phyloP scores from a whole-genome alignment of 192 early-diverging fungal genomes.

The Coemansia sp. region DNA sequence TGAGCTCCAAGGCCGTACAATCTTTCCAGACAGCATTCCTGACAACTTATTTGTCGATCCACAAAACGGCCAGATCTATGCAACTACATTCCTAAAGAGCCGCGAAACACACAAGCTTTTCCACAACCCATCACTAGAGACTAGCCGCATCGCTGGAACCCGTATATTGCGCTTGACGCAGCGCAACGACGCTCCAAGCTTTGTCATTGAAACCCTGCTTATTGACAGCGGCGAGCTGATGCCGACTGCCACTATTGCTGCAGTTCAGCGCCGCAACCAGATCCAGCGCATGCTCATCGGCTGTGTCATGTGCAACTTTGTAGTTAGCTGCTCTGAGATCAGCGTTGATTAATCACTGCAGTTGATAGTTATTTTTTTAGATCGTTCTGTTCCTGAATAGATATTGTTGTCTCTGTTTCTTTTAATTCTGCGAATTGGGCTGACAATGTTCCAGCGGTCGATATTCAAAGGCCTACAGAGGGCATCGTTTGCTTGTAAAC shows the following conservation, averaged over 20 bases:
- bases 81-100: slow-evolving; percentile 31
- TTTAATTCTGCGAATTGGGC: not conserved
- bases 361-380: not conserved
- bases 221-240: slow-evolving; percentile 42
- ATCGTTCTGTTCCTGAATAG: not conserved
- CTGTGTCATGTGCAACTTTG: slow-evolving; percentile 36
- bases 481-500: not conserved
- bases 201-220: slow-evolving; percentile 31
- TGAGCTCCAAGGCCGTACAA: slow-evolving; percentile 19
- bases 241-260: slow-evolving; percentile 49
- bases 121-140: slow-evolving; percentile 30
- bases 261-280: slow-evolving; percentile 41
- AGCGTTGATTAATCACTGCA: not conserved
- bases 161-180: slow-evolving; percentile 32
- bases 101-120: slow-evolving; percentile 30
- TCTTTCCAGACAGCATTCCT: slow-evolving; percentile 28
- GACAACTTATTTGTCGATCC: slow-evolving; percentile 46
- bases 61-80: slow-evolving; percentile 43
- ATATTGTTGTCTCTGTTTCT: not conserved
- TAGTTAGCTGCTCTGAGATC: slow-evolving; percentile 18
- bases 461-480: not conserved
- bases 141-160: slow-evolving; percentile 30
- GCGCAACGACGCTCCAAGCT: slow-evolving; percentile 7
- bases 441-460: not conserved
- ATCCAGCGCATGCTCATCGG: slow-evolving; percentile 39